Evolutionary conservation across 2,329 filamentous ascomycete species (phyloP).

Genomic region (Drechmeria coniospora): DNA sequence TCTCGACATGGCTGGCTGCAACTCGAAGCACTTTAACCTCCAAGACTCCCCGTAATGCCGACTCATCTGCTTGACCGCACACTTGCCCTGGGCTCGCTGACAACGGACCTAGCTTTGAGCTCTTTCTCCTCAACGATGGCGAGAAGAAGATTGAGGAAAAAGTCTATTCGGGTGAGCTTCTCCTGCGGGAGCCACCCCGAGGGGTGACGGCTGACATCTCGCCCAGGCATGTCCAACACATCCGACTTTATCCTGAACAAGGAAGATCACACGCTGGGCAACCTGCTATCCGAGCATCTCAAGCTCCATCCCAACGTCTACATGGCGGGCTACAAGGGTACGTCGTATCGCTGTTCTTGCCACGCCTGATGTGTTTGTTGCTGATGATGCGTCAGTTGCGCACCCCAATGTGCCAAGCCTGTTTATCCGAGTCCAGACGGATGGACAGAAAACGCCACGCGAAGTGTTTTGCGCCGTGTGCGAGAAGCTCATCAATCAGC

Average conservation of each 20-base stretch:
- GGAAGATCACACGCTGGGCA: constrained; percentile 91
- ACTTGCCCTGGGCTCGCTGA: constrained; percentile 8
- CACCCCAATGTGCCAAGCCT: constrained; percentile 48
- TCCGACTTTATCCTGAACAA: constrained; percentile 91
- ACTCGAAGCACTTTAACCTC: constrained; percentile 24
- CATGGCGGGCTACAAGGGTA: constrained; percentile 86
- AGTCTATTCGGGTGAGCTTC: constrained; percentile 68
- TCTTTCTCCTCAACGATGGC: constrained; percentile 72
- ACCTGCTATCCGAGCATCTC: constrained; percentile 74
- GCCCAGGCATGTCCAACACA: constrained; percentile 72
- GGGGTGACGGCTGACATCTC: not conserved
- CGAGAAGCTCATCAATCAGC: constrained; percentile 66
- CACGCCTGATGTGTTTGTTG: constrained; percentile 18
- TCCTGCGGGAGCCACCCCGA: not conserved
- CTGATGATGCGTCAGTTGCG: constrained; percentile 21
- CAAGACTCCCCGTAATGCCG: constrained; percentile 18
- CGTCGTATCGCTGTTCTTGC: constrained; percentile 13
- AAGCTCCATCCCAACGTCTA: constrained; percentile 70
- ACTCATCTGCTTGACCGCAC: not conserved
- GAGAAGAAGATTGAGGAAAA: constrained; percentile 91
- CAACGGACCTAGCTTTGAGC: constrained; percentile 56
- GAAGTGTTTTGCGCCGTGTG: constrained; percentile 72
- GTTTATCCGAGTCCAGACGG: constrained; percentile 74
- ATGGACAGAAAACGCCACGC: constrained; percentile 76
- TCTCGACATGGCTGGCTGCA: constrained; percentile 18